Base-by-base conservation (phyloP, 768 basidiomycete genomes). In the Amanita rimosa region DNA sequence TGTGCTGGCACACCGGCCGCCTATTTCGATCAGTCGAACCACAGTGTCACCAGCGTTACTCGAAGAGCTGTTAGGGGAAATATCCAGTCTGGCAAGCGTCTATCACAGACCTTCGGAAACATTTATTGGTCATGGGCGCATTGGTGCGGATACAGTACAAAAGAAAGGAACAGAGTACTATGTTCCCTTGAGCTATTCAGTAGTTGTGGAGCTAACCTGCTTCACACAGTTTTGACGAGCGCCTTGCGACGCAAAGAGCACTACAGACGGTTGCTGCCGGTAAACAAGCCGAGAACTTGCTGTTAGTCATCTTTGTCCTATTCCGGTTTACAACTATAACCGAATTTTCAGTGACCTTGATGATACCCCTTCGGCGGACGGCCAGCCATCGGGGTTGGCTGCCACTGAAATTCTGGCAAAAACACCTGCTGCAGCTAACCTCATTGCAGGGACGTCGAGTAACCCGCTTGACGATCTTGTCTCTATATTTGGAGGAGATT, bases 81-180 rank as follows among this genome's bases (percentile, higher is more conserved):
- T 98, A 17, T 91, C 90, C 1, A 81, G 76, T 38, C 68, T 98
- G 16, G 90, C 92, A 4, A 95, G 92, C 60, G 92, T 95, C 2
- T 99, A 99, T 61, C 96, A 99, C 68, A 97, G 96, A 64, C 96
- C 96, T 0, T 83, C 82, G 31, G 89, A 92, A 61, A 97, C 96
- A 0, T 99, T 99, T 58, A 79, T 99, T 49, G 96, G 95, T 0
- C 81, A 81, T 54, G 95, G 96, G 6, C 75, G 94, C 42, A 72
- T 97, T 49, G 85, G 91, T 6, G 88, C 81, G 0, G 90, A 93
- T 55, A 71, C 85, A 5, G 71, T 94, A 55, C 78, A 80, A 54
- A 71, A 73, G 57, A 83, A 74, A 64, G 78, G 70, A 48, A 57
- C 64, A 48, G 83, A 83, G 81, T 83, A 51, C 33, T 81, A 69